These are phyloP conservation scores for Butyriboletus appendiculatus DNA, from an alignment of 1,284 basidiomycete species.

Conservation along the genomic window DNA sequence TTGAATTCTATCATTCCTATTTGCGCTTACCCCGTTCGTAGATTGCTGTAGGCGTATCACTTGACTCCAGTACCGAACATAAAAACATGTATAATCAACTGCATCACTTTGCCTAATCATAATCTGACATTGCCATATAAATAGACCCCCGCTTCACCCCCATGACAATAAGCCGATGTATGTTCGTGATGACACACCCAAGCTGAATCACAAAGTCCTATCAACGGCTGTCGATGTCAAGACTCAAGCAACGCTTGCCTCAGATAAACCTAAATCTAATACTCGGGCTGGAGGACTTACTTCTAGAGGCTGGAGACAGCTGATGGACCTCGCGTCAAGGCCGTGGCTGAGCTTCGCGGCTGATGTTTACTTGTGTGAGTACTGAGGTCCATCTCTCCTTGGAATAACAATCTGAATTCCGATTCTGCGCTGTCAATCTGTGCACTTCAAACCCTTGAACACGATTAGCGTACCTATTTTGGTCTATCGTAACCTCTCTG, in stretches of 20 bases:
- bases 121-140: slow-evolving; percentile 22
- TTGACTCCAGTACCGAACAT: slow-evolving; percentile 22
- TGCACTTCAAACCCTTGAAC: not conserved
- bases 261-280: not conserved
- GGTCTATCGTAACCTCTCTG: slow-evolving; percentile 85
- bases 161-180: slow-evolving; percentile 9
- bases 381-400: not conserved
- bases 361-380: slow-evolving; percentile 59
- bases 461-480: slow-evolving; percentile 77
- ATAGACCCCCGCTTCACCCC: slow-evolving; percentile 21
- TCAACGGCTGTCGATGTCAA: not conserved
- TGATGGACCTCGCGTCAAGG: slow-evolving; percentile 11
- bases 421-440: slow-evolving; percentile 28
- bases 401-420: slow-evolving; percentile 43
- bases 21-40: slow-evolving; percentile 12
- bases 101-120: slow-evolving; percentile 22
- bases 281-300: not conserved
- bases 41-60: slow-evolving; percentile 32
- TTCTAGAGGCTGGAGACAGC: not conserved
- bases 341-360: slow-evolving; percentile 43
- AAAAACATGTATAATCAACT: slow-evolving; percentile 32
- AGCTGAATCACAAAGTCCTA: slow-evolving; percentile 1
- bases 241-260: not conserved
- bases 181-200: not conserved
- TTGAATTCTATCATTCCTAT: not conserved